Evolutionary conservation across 805 yeast genomes (phyloP).

Genomic region (Nakazawaea holstii): DNA sequence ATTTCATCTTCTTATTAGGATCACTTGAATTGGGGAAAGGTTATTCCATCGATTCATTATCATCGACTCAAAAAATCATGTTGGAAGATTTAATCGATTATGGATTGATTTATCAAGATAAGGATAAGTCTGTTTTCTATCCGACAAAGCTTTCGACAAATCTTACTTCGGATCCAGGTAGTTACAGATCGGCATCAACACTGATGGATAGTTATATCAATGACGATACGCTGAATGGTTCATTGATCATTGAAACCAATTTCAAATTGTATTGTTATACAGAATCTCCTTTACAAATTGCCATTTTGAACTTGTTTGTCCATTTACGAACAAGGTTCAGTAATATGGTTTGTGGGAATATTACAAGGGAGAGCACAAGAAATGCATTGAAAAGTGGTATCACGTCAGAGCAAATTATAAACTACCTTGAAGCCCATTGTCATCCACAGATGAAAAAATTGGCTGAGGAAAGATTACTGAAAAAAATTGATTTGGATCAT

Average conservation of each 20-base stretch:
- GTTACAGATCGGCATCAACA: conserved; percentile 65
- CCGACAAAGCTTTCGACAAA: conserved; percentile 91
- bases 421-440: conserved; percentile 86
- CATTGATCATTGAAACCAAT: conserved; percentile 87
- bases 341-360: conserved; percentile 89
- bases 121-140: conserved; percentile 47
- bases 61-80: conserved; percentile 80
- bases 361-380: conserved; percentile 88
- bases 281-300: conserved; percentile 90
- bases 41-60: conserved; percentile 64
- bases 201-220: conserved; percentile 67
- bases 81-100: conserved; percentile 86
- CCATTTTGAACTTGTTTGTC: conserved; percentile 83
- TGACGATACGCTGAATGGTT: conserved; percentile 42
- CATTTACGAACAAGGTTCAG: conserved; percentile 80
- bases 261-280: conserved; percentile 91
- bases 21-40: conserved; percentile 88
- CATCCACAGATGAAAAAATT: conserved; percentile 82
- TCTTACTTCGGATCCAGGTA: conserved; percentile 76
- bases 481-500: conserved; percentile 59
- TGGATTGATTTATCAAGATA: conserved; percentile 65
- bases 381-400: conserved; percentile 83
- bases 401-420: conserved; percentile 89
- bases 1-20: conserved; percentile 90
- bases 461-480: conserved; percentile 65